Conservation (phyloP, 371 early-diverging fungal genomes). For the Mortierella sp. region DNA sequence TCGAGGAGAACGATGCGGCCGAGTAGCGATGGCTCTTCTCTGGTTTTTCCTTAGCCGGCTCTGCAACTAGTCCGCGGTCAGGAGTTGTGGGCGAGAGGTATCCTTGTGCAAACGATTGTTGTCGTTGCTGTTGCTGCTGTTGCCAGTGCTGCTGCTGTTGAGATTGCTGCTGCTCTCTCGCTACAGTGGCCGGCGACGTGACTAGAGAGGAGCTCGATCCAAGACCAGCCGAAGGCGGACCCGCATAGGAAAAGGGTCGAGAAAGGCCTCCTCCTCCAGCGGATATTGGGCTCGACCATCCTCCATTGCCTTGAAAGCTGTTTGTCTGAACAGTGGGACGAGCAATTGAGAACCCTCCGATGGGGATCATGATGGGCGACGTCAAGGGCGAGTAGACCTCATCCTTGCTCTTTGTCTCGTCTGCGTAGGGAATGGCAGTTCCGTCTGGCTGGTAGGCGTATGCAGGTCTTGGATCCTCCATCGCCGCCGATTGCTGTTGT, state of each 20-base stretch:
- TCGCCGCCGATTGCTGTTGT: background rate
- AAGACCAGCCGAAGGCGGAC: constrained; percentile 24
- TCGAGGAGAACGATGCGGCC: constrained; percentile 41
- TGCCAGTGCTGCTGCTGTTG: constrained; percentile 6
- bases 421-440: constrained; percentile 37
- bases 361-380: constrained; percentile 51
- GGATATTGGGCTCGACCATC: constrained; percentile 33
- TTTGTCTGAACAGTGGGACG: constrained; percentile 10
- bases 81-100: background rate
- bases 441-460: constrained; percentile 25
- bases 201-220: constrained; percentile 26
- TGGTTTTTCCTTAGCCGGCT: constrained; percentile 18
- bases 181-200: constrained; percentile 27
- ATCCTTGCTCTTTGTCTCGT: constrained; percentile 51
- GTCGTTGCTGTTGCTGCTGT: constrained; percentile 12
- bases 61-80: background rate
- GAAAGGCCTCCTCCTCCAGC: constrained; percentile 31
- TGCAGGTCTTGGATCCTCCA: background rate
- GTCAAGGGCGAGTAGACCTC: constrained; percentile 51
- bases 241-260: constrained; percentile 42
- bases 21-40: constrained; percentile 43
- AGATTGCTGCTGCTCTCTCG: background rate
- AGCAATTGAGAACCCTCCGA: constrained; percentile 35
- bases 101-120: constrained; percentile 12
- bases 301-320: constrained; percentile 14